Evolutionary conservation across 805 yeast genomes (phyloP).

Genomic region (Saccharomycopsis vini): DNA sequence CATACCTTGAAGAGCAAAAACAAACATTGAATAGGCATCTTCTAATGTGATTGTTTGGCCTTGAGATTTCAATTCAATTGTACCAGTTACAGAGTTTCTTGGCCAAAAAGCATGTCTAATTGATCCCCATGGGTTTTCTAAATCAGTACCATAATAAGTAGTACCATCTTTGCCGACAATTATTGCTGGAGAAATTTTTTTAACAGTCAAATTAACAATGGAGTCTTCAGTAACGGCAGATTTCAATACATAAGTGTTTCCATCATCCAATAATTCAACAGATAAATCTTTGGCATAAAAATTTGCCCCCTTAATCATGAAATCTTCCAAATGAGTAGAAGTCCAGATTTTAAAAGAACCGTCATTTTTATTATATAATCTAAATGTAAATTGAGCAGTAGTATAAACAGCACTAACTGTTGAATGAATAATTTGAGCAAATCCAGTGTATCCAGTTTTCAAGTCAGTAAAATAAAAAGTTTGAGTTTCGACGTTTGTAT

Average conservation of each 20-base stretch:
- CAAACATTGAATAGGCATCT: slow-evolving; percentile 59
- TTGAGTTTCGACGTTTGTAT: slow-evolving; percentile 92
- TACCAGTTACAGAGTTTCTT: slow-evolving; percentile 64
- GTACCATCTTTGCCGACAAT: slow-evolving; percentile 85
- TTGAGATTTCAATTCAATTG: slow-evolving; percentile 29
- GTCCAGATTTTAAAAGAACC: slow-evolving; percentile 67
- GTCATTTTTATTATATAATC: slow-evolving; percentile 53
- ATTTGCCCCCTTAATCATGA: slow-evolving; percentile 60
- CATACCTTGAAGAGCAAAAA: slow-evolving; percentile 97
- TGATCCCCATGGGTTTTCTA: slow-evolving; percentile 86
- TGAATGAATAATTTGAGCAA: slow-evolving; percentile 92
- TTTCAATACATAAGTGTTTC: slow-evolving; percentile 43
- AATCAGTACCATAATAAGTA: slow-evolving; percentile 79
- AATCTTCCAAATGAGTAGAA: slow-evolving; percentile 78
- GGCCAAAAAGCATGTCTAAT: slow-evolving; percentile 99
- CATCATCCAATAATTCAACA: slow-evolving; percentile 51
- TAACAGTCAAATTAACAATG: slow-evolving; percentile 57
- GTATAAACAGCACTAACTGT: slow-evolving; percentile 73
- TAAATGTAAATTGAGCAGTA: slow-evolving; percentile 90
- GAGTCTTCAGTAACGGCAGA: slow-evolving; percentile 64
- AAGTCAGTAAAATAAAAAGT: slow-evolving; percentile 75
- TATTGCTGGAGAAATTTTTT: slow-evolving; percentile 64
- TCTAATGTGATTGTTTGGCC: slow-evolving; percentile 27
- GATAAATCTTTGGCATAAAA: slow-evolving; percentile 71
- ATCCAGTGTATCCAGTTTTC: slow-evolving; percentile 60